These are phyloP conservation scores for Ustilago xerochloae DNA, from an alignment of 1,284 basidiomycete genomes.

Conservation along the genomic window DNA sequence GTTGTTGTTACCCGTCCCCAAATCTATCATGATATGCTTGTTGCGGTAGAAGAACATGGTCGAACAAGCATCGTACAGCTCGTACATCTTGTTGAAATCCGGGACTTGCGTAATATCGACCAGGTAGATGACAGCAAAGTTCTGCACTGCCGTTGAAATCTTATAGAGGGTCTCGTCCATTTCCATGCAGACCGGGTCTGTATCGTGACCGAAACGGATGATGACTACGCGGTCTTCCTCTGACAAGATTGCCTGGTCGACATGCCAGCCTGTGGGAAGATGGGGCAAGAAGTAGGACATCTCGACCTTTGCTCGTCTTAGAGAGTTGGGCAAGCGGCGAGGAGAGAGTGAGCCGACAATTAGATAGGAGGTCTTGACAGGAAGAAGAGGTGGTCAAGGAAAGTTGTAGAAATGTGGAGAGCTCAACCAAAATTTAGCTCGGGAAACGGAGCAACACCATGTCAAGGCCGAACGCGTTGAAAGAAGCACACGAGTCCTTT, in stretches of 20 bases:
- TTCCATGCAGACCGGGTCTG: conserved; percentile 91
- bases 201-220: conserved; percentile 92
- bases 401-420: conserved; percentile 27
- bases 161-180: conserved; percentile 98
- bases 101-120: conserved; percentile 97
- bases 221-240: conserved; percentile 97
- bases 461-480: not conserved
- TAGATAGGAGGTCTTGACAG: not conserved
- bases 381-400: not conserved
- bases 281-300: conserved; percentile 81
- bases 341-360: not conserved
- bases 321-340: not conserved
- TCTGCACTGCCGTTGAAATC: conserved; percentile 94
- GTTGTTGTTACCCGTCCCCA: conserved; percentile 99
- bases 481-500: too few relatives aligned
- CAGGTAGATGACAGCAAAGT: conserved; percentile 96
- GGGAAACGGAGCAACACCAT: conserved; percentile 17
- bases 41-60: conserved; percentile 73
- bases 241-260: conserved; percentile 85
- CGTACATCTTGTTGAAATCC: conserved; percentile 91
- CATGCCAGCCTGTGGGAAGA: conserved; percentile 76
- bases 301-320: not conserved
- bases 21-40: conserved; percentile 99
- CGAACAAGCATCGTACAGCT: conserved; percentile 54
- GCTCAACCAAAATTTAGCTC: conserved; percentile 1